phyloP scores from a whole-genome alignment of 495 filamentous ascomycete genomes.

The Astrocystis sublimbata region DNA sequence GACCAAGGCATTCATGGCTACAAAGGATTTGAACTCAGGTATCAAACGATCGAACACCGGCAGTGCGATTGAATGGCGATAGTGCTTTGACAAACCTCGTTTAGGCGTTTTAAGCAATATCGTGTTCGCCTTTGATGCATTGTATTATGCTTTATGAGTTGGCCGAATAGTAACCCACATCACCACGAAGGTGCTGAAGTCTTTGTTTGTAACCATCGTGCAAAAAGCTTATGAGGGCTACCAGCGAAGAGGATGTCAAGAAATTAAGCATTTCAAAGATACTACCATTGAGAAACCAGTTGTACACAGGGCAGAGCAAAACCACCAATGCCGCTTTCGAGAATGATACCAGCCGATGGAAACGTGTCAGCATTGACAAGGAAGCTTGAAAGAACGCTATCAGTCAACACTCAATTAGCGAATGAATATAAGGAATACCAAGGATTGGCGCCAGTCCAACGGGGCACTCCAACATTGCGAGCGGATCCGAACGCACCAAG shows the following conservation, averaged over 20 bases:
- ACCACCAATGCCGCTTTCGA: no score
- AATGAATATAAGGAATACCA: neutral
- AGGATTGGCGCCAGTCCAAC: neutral
- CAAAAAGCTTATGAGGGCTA: no score
- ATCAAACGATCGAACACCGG: neutral
- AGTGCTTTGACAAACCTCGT: neutral
- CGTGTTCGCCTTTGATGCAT: no score
- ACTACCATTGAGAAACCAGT: no score
- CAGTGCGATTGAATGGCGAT: neutral
- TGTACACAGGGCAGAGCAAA: no score
- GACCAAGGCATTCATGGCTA: neutral
- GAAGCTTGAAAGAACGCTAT: neutral
- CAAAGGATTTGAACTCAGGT: neutral
- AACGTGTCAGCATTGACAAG: neutral
- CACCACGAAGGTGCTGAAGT: no score
- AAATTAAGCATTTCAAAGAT: no score
- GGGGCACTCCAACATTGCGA: neutral
- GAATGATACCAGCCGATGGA: neutral
- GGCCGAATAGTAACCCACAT: no score
- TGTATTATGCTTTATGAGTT: no score
- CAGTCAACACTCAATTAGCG: conserved; percentile 4
- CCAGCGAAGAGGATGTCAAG: no score
- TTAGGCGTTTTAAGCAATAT: no score
- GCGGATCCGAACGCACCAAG: neutral
- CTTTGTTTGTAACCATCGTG: no score